phyloP scores from a whole-genome alignment of 768 basidiomycete genomes.

The Phlebiopsis gigantea region DNA sequence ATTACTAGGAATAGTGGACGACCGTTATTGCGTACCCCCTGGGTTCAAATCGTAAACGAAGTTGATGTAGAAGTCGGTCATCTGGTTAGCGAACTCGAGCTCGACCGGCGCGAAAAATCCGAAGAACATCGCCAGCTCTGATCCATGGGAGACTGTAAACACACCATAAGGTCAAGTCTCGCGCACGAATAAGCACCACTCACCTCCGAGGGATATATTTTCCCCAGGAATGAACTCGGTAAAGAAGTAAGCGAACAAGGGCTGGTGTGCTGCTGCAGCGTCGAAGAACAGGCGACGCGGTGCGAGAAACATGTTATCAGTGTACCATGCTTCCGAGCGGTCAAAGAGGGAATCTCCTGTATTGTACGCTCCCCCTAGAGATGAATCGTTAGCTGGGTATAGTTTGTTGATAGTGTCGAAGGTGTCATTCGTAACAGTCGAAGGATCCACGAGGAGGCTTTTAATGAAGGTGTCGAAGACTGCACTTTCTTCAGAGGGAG shows the following conservation, averaged over 20 bases:
- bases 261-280: constrained; percentile 37
- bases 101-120: constrained; percentile 40
- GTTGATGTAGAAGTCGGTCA: constrained; percentile 46
- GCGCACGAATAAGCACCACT: neutral
- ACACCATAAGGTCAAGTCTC: neutral
- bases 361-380: constrained; percentile 43
- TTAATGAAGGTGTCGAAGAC: constrained; percentile 41
- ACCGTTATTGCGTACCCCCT: constrained; percentile 34
- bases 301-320: constrained; percentile 45
- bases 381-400: constrained; percentile 42
- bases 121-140: constrained; percentile 41
- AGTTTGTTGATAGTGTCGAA: constrained; percentile 31
- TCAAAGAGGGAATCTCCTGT: constrained; percentile 55
- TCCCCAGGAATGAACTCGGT: constrained; percentile 50
- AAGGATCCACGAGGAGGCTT: constrained; percentile 43
- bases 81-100: constrained; percentile 35
- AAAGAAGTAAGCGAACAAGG: constrained; percentile 48
- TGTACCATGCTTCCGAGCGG: constrained; percentile 47
- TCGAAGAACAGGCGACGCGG: constrained; percentile 44
- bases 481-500: constrained; percentile 31
- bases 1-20: neutral
- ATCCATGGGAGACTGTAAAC: constrained; percentile 38
- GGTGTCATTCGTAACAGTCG: constrained; percentile 35
- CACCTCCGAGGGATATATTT: constrained; percentile 40
- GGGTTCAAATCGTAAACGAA: constrained; percentile 50